These are phyloP conservation scores for Dendrobium officinale DNA, from an alignment of 106 monocot genomes.

Conservation along the genomic window DNA sequence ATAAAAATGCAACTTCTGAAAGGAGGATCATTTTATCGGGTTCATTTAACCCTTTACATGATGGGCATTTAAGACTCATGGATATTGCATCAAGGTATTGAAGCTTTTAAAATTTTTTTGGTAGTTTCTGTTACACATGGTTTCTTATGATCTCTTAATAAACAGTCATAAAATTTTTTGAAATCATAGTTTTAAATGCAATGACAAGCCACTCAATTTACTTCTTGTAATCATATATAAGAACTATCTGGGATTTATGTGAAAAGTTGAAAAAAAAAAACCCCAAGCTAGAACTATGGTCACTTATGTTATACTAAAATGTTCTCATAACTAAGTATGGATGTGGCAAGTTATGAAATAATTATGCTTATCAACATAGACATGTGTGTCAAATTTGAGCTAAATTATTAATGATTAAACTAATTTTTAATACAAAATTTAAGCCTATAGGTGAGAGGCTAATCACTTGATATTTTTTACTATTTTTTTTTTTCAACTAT, in stretches of 20 bases:
- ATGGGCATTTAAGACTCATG: conserved; percentile 75
- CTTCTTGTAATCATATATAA: neutral
- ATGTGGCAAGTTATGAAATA: neutral
- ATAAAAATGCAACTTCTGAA: conserved; percentile 38
- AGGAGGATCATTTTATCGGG: conserved; percentile 82
- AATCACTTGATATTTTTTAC: too few species aligned
- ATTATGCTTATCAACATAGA: neutral
- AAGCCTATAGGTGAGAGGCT: too few species aligned
- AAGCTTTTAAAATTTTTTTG: neutral
- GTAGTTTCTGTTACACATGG: neutral
- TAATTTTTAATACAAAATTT: too few species aligned
- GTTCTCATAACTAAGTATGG: neutral
- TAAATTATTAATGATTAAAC: too few species aligned
- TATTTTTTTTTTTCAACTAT: too few species aligned
- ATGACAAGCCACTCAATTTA: neutral
- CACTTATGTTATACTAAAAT: neutral
- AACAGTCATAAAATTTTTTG: neutral
- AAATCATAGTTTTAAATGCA: neutral
- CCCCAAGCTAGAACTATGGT: neutral
- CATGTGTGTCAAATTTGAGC: neutral
- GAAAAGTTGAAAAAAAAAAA: neutral
- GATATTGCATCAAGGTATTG: conserved; percentile 78
- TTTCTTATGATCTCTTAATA: neutral
- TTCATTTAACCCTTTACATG: conserved; percentile 98
- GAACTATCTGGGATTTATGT: neutral